phyloP scores from a whole-genome alignment of 1,284 basidiomycete species.

The Acaromyces ingoldii region DNA sequence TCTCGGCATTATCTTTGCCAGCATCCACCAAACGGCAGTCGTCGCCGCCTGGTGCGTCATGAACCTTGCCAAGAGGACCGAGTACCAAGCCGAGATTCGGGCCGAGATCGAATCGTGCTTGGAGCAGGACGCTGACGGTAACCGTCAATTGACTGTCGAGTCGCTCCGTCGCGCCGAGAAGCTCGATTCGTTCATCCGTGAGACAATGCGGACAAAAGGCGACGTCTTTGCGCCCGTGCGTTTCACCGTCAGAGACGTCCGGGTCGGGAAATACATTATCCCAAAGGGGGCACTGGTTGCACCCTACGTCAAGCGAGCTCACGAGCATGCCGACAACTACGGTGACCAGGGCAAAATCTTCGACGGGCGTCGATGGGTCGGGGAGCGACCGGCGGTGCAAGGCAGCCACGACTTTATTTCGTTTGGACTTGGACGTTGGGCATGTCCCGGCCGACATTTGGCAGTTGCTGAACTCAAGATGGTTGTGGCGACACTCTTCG shows the following conservation, averaged over 20 bases:
- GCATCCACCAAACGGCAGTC: conserved; percentile 13
- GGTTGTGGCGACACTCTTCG: conserved; percentile 8
- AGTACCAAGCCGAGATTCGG: conserved; percentile 10
- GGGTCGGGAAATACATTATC: conserved; percentile 10
- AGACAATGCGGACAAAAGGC: conserved; percentile 12
- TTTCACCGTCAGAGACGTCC: conserved; percentile 5
- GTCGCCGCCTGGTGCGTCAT: conserved; percentile 12
- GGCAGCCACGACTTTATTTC: conserved; percentile 8
- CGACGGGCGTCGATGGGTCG: conserved; percentile 11
- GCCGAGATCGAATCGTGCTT: conserved; percentile 7
- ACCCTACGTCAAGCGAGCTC: conserved; percentile 14
- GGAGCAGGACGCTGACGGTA: conserved; percentile 12
- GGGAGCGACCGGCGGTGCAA: conserved; percentile 9
- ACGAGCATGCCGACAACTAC: conserved; percentile 7
- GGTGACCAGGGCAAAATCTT: conserved; percentile 5
- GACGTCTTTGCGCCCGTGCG: conserved; percentile 12
- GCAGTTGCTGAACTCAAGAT: conserved; percentile 14
- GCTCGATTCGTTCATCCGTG: conserved; percentile 14
- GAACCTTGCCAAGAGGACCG: conserved; percentile 4
- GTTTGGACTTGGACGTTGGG: conserved; percentile 14
- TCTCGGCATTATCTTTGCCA: conserved; percentile 13
- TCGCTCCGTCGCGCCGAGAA: conserved; percentile 6
- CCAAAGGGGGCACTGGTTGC: conserved; percentile 8
- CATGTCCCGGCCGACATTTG: conserved; percentile 14
- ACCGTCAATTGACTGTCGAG: conserved; percentile 3